Conservation (phyloP, 306 rosid species). For the Fagus sylvatica region DNA sequence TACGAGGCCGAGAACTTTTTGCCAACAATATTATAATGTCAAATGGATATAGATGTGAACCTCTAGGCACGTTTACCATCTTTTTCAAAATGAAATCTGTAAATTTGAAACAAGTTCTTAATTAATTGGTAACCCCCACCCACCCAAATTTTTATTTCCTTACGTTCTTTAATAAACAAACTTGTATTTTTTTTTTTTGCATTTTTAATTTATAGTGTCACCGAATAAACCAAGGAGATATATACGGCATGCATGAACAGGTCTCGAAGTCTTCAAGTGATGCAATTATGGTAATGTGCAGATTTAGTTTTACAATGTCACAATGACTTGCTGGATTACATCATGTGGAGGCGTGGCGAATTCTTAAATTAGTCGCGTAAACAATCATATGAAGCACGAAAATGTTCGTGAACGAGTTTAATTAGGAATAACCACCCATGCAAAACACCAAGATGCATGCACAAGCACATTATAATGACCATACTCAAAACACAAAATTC, state of each 20-base stretch:
- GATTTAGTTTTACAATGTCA: not conserved
- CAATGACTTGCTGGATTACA: not conserved
- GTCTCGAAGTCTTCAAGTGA: not conserved
- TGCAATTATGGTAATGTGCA: not conserved
- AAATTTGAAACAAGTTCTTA: not conserved
- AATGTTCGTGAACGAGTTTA: not conserved
- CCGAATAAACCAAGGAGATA: too few relatives aligned
- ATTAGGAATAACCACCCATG: not conserved
- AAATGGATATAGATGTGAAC: not conserved
- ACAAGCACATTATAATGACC: not conserved
- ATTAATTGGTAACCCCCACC: too few relatives aligned
- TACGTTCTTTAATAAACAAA: too few relatives aligned
- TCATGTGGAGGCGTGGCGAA: not conserved
- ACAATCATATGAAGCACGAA: not conserved
- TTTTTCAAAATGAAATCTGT: not conserved
- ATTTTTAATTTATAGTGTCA: too few relatives aligned
- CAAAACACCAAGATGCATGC: not conserved
- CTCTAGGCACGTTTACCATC: not conserved
- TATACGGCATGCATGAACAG: too few relatives aligned
- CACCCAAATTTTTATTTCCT: too few relatives aligned
- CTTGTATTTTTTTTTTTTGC: too few relatives aligned
- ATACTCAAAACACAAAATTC: not conserved
- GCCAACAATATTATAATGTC: not conserved
- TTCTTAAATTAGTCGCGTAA: not conserved
- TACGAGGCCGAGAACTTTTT: not conserved